Percentiles rank a stretch among this genome's conserved stretches.
phyloP scores from a whole-genome alignment of 148 eudicot species.

The Linanthus parryae region DNA sequence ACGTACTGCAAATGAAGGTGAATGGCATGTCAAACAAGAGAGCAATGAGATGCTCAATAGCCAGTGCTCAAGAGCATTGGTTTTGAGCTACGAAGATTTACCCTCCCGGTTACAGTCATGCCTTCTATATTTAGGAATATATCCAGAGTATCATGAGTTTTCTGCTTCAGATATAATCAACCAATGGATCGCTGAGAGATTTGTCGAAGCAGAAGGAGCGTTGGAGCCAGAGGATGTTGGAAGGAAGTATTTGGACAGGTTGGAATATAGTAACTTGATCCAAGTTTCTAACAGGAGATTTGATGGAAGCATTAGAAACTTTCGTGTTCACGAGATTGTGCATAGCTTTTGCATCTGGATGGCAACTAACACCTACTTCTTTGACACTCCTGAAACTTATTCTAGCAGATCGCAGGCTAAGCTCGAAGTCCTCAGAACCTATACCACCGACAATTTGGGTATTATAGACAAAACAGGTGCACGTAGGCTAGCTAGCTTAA shows the following conservation, averaged over 20 bases:
- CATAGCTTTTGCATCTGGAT: constrained; percentile 3
- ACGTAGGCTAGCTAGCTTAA: no score
- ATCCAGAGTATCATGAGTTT: constrained; percentile 14
- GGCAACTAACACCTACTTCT: constrained; percentile 4
- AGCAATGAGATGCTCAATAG: neutral
- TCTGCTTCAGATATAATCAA: constrained; percentile 1
- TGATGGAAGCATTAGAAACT: constrained; percentile 12
- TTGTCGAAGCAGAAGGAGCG: neutral
- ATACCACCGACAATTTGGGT: no score
- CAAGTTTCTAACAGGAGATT: constrained; percentile 4
- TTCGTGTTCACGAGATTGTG: constrained; percentile 14
- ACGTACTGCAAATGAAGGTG: neutral
- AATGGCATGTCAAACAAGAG: constrained; percentile 2
- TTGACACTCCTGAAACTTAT: constrained; percentile 6
- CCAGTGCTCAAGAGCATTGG: neutral
- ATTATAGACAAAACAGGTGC: no score
- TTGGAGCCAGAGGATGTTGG: neutral
- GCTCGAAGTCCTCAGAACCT: no score
- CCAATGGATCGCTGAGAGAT: constrained; percentile 7
- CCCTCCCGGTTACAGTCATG: constrained; percentile 4
- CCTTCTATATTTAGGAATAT: constrained; percentile 12
- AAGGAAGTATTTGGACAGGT: neutral
- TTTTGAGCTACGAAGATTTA: constrained; percentile 11
- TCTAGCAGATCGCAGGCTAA: no score
- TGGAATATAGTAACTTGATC: constrained; percentile 10